A percentile compares a stretch with the other conserved stretches of the same genome.
phyloP scores from a whole-genome alignment of 768 basidiomycete species.

The Macrolepiota dolichaula region DNA sequence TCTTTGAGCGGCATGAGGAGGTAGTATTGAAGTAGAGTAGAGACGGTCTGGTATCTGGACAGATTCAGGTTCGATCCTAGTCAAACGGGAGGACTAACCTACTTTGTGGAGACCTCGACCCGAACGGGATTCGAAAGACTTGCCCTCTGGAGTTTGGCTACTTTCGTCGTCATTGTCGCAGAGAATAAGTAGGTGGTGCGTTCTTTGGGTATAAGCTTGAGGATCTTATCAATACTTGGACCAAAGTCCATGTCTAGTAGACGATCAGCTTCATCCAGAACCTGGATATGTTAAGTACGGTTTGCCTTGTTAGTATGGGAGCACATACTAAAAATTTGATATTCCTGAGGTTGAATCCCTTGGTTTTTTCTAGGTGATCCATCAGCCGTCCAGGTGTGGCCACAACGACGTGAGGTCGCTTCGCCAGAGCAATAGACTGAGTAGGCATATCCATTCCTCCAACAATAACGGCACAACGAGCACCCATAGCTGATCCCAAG shows the following conservation, averaged over 20 bases:
- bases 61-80: constrained; percentile 6
- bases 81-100: constrained; percentile 22
- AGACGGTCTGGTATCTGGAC: constrained; percentile 91
- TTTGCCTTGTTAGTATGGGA: background rate
- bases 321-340: constrained; percentile 82
- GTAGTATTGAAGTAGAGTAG: constrained; percentile 93
- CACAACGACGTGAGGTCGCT: constrained; percentile 91
- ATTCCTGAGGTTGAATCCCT: constrained; percentile 85
- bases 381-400: constrained; percentile 92
- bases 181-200: constrained; percentile 96
- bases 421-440: constrained; percentile 89
- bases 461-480: constrained; percentile 87
- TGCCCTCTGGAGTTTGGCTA: constrained; percentile 92
- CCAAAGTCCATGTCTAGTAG: constrained; percentile 96
- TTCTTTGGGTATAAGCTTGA: constrained; percentile 92
- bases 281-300: constrained; percentile 41
- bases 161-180: constrained; percentile 98
- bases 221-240: constrained; percentile 91
- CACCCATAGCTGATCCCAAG: constrained; percentile 89
- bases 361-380: constrained; percentile 95
- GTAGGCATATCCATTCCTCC: constrained; percentile 92
- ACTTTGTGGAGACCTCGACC: constrained; percentile 94
- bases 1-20: constrained; percentile 88
- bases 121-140: constrained; percentile 91
- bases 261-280: constrained; percentile 97